Conservation (phyloP, 257 asterid species). For the Prunella vulgaris region DNA sequence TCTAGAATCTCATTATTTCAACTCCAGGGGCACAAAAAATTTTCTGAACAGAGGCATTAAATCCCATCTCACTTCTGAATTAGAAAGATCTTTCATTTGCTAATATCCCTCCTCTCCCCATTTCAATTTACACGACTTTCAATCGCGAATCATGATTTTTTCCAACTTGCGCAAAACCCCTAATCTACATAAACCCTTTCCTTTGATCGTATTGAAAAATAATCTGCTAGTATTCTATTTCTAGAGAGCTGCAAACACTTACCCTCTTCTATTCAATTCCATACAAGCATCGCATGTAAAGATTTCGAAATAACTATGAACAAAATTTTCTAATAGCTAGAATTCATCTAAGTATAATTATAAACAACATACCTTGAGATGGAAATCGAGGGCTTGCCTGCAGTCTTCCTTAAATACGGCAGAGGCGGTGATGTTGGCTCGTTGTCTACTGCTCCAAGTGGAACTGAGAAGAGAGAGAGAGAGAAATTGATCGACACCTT, state of each 20-base stretch:
- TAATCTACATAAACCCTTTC: slow-evolving; percentile 2
- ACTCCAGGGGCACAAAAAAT: not conserved
- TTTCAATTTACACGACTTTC: not conserved
- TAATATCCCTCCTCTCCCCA: not conserved
- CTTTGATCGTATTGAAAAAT: not conserved
- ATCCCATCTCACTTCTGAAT: not conserved
- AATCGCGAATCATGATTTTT: not conserved
- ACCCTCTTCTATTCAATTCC: not conserved
- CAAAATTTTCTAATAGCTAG: not conserved
- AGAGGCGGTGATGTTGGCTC: not conserved
- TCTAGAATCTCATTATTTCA: not conserved
- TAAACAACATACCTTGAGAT: slow-evolving; percentile 8
- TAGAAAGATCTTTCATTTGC: not conserved
- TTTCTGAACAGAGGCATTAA: not conserved
- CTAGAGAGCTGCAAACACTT: not conserved
- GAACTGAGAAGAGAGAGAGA: not conserved
- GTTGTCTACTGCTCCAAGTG: not conserved
- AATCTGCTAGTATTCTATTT: not conserved
- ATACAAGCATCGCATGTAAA: not conserved
- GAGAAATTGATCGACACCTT: not conserved
- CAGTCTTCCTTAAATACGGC: not conserved
- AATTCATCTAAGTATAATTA: not conserved
- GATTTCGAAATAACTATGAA: not conserved
- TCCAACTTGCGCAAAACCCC: not conserved
- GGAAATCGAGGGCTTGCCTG: not conserved